These are phyloP conservation scores for Straminergon stramineum DNA, from an alignment of 225 moss, liverwort and hornwort genomes.

Conservation along the genomic window DNA sequence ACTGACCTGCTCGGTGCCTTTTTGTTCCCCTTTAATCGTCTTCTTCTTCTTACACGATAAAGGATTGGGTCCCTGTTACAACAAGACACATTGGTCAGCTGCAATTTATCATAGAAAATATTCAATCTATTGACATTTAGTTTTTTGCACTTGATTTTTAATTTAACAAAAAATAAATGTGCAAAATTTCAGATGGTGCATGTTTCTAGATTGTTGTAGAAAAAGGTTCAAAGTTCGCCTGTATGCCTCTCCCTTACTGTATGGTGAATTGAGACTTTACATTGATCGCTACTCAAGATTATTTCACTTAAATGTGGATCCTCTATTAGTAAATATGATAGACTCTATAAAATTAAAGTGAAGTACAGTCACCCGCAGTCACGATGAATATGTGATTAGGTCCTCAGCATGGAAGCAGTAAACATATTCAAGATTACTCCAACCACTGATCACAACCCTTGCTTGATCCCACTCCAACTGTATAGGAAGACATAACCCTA, in stretches of 20 bases:
- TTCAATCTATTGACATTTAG: not conserved
- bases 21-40: not conserved
- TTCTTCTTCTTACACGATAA: constrained; percentile 51
- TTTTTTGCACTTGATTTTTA: not conserved
- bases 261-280: not conserved
- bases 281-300: not conserved
- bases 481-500: not conserved
- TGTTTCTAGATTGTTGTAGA: not conserved
- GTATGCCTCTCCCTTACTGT: not conserved
- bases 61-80: constrained; percentile 50
- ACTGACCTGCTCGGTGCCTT: constrained; percentile 21
- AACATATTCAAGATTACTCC: not conserved
- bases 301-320: not conserved
- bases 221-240: not conserved
- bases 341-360: not conserved
- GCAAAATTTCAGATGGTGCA: not conserved
- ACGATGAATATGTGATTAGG: not conserved
- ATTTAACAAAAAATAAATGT: not conserved
- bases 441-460: not conserved
- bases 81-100: not conserved
- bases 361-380: not conserved
- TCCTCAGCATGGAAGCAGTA: not conserved
- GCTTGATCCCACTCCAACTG: not conserved
- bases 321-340: not conserved
- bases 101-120: not conserved